These are phyloP conservation scores for Diatrype stigma DNA, from an alignment of 2,329 filamentous ascomycete species.

Conservation along the genomic window DNA sequence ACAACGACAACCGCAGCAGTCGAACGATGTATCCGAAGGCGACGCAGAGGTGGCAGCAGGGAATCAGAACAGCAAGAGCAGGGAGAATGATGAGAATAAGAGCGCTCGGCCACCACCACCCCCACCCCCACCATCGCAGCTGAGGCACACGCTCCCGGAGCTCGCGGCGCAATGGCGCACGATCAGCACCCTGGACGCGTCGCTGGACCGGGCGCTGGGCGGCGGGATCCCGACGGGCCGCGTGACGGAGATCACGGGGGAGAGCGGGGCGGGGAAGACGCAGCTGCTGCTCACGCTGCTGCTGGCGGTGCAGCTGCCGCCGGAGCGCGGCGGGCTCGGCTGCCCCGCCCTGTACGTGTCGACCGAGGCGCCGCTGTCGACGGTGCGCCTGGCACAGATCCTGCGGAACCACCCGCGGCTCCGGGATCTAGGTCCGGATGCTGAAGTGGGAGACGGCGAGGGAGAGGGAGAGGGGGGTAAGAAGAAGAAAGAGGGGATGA, in stretches of 20 bases:
- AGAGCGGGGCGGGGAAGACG: conserved; percentile 93
- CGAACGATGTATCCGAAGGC: background rate
- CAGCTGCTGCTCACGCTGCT: conserved; percentile 85
- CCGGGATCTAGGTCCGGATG: conserved; percentile 12
- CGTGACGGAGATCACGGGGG: conserved; percentile 85
- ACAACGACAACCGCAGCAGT: conserved; percentile 1
- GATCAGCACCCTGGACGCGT: conserved; percentile 77
- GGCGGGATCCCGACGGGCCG: conserved; percentile 79
- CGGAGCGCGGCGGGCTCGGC: conserved; percentile 61
- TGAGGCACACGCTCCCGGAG: conserved; percentile 33
- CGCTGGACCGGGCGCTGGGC: conserved; percentile 64
- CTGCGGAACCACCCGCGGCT: conserved; percentile 64
- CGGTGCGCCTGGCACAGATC: conserved; percentile 75
- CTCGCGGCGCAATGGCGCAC: conserved; percentile 42
- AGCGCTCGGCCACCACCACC: too few species aligned
- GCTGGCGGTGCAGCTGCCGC: conserved; percentile 76
- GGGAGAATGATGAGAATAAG: conserved; percentile 4
- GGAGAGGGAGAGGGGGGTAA: background rate
- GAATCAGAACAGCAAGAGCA: conserved; percentile 10
- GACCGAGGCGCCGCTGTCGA: conserved; percentile 83
- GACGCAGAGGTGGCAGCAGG: background rate
- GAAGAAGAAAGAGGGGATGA: background rate
- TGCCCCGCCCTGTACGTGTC: conserved; percentile 87
- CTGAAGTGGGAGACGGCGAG: conserved; percentile 6
- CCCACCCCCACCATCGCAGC: conserved; percentile 3